Base-by-base conservation (phyloP, 805 yeast genomes). In the Ogataea zsoltii region DNA sequence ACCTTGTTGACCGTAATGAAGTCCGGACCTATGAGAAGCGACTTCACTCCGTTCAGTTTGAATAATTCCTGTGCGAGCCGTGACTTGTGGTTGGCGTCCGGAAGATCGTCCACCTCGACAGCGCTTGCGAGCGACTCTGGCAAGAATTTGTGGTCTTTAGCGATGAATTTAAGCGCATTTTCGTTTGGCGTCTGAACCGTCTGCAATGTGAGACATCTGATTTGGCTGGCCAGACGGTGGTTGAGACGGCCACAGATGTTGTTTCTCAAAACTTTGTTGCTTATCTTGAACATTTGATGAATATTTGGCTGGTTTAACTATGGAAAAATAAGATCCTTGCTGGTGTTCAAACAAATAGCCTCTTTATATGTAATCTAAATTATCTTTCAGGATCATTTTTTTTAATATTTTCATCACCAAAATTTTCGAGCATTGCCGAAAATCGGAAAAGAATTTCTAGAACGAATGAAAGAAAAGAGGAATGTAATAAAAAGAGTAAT, bases 1-100 rank as follows among this genome's bases (percentile, higher is more conserved):
- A 67, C 63, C 61, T 85, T 86, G 62, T 82, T 85, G 7, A 86
- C 80, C 0, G 92, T 84, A 42, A 86, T 65, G 54, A 86, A 86
- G 57, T 85, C 77, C n/a, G 77, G 77, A 15, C 92, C 92, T 53
- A 86, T 77, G 82, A 86, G 77, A 15, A 86, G 67, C 0, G 88
- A 80, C 53, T 72, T 80, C n/a, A 85, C 85, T 0, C 85, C 87
- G 54, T 81, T 69, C 17, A 79, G 45, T 50, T 75, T 74, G 72
- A 84, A 83, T 21, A 85, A 61, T 48, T 75, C 74, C 33, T 75
- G 65, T 1, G 89, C 89, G 38, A 85, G 65, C 7, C 86, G 88
- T 0, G 91, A 84, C 54, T 70, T 73, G 10, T 74, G 75, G 16
- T 71, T 68, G 0, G 83, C 82, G 45, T 75, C 81, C n/a, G 76